phyloP scores from a whole-genome alignment of 805 yeast genomes.

The Clavispora fructus region DNA sequence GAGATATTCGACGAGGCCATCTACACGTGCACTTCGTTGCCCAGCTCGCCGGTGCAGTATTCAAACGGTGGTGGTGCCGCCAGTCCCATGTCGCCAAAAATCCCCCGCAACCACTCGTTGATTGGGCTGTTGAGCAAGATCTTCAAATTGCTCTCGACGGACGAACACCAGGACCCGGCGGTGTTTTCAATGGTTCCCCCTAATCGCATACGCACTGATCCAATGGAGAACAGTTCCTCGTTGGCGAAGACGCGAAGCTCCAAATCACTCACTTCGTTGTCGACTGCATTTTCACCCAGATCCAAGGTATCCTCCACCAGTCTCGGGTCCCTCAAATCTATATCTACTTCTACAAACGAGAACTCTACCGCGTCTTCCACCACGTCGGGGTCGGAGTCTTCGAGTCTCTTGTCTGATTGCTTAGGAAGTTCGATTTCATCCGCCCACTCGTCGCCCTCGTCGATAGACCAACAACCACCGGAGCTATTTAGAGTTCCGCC shows the following conservation, averaged over 20 bases:
- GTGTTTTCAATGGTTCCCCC: slow-evolving; percentile 8
- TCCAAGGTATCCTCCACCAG: slow-evolving; percentile 37
- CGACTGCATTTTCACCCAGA: slow-evolving; percentile 26
- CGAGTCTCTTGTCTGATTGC: slow-evolving; percentile 13
- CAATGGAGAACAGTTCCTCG: not conserved
- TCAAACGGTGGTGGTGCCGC: not conserved
- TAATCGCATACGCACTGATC: slow-evolving; percentile 1
- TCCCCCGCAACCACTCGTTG: slow-evolving; percentile 30
- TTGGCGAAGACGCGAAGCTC: slow-evolving; percentile 19
- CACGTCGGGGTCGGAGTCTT: slow-evolving; percentile 26
- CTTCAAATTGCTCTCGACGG: slow-evolving; percentile 32
- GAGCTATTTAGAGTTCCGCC: slow-evolving; percentile 42
- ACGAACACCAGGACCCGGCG: slow-evolving; percentile 15
- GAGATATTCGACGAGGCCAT: slow-evolving; percentile 65
- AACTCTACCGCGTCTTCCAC: slow-evolving; percentile 26
- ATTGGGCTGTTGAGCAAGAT: slow-evolving; percentile 28
- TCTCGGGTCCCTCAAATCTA: slow-evolving; percentile 31
- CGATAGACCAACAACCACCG: slow-evolving; percentile 29
- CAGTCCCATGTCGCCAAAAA: slow-evolving; percentile 15
- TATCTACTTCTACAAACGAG: slow-evolving; percentile 33
- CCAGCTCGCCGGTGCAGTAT: slow-evolving; percentile 10
- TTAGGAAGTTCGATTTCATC: slow-evolving; percentile 12
- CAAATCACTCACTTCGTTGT: slow-evolving; percentile 31
- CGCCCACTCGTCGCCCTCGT: slow-evolving; percentile 4
- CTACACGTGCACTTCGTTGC: slow-evolving; percentile 32